These are phyloP conservation scores for Backusella tuberculispora DNA, from an alignment of 192 early-diverging fungal species.

Conservation along the genomic window DNA sequence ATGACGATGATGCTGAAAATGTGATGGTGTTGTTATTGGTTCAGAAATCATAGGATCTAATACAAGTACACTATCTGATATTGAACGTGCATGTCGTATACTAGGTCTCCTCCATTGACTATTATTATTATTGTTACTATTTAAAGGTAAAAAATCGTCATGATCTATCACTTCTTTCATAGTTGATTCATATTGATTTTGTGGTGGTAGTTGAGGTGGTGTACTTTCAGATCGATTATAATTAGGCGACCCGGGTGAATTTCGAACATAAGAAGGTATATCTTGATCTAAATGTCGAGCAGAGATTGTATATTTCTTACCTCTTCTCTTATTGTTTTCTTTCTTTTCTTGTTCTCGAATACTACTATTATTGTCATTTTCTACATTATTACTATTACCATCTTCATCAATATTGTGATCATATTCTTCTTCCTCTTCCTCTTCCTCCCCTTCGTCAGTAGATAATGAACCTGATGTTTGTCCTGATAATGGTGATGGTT, in stretches of 20 bases:
- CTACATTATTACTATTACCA: too few species aligned
- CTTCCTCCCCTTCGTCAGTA: neutral
- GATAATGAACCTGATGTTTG: neutral
- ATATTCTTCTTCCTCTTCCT: neutral
- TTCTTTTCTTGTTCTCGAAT: too few species aligned
- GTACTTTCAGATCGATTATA: neutral
- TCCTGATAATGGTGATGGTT: conserved; percentile 11
- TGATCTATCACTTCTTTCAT: neutral
- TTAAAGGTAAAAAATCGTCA: neutral
- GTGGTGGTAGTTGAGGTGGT: neutral
- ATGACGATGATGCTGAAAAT: neutral
- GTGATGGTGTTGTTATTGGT: neutral
- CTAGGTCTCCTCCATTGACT: neutral
- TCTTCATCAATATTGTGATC: too few species aligned
- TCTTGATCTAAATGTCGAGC: conserved; percentile 11
- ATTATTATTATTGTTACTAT: too few species aligned
- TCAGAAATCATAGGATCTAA: neutral
- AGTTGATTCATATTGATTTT: neutral
- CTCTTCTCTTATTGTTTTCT: neutral
- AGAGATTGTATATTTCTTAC: neutral
- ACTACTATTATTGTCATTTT: too few species aligned
- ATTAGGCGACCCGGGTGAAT: neutral
- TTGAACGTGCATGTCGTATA: neutral
- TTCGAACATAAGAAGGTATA: conserved; percentile 8
- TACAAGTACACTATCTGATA: conserved; percentile 9